Evolutionary conservation across 1,284 basidiomycete species (phyloP).

Genomic region (Naganishia sp.): DNA sequence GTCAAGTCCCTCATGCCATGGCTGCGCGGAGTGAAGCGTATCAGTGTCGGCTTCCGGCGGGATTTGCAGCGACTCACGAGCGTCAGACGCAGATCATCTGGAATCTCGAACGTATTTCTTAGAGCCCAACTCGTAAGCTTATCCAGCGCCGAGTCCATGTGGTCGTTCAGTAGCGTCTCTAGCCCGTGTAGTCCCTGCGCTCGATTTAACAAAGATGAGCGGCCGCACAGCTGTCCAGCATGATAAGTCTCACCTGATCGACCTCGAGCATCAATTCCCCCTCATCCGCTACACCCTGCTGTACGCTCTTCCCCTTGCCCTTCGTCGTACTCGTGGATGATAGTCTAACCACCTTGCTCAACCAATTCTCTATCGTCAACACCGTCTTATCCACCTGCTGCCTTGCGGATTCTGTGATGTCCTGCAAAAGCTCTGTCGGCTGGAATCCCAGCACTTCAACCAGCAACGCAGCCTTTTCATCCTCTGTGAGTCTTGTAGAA

Average conservation of each 20-base stretch:
- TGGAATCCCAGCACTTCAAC: slow-evolving; percentile 41
- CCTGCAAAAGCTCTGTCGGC: slow-evolving; percentile 43
- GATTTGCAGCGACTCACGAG: slow-evolving; percentile 43
- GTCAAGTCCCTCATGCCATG: slow-evolving; percentile 52
- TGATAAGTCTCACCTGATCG: slow-evolving; percentile 6
- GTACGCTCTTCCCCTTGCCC: neutral
- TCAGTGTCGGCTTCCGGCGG: neutral
- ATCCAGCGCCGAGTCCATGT: slow-evolving; percentile 53
- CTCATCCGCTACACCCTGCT: neutral
- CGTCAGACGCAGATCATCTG: slow-evolving; percentile 46
- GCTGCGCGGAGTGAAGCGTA: slow-evolving; percentile 38
- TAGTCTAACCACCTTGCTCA: slow-evolving; percentile 28
- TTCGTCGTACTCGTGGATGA: neutral
- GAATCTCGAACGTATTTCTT: slow-evolving; percentile 52
- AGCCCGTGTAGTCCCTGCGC: slow-evolving; percentile 47
- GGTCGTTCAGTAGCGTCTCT: slow-evolving; percentile 52
- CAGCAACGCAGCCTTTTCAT: slow-evolving; percentile 18
- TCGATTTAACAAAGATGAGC: neutral
- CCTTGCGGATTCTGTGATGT: slow-evolving; percentile 47
- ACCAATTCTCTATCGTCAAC: slow-evolving; percentile 43
- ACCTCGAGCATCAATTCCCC: slow-evolving; percentile 28
- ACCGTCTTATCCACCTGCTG: slow-evolving; percentile 42
- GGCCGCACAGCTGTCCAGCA: neutral
- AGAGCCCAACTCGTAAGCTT: slow-evolving; percentile 51
- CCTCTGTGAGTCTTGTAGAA: neutral